phyloP scores from a whole-genome alignment of 176 grass and related monocot species.

The Carex cristatella region DNA sequence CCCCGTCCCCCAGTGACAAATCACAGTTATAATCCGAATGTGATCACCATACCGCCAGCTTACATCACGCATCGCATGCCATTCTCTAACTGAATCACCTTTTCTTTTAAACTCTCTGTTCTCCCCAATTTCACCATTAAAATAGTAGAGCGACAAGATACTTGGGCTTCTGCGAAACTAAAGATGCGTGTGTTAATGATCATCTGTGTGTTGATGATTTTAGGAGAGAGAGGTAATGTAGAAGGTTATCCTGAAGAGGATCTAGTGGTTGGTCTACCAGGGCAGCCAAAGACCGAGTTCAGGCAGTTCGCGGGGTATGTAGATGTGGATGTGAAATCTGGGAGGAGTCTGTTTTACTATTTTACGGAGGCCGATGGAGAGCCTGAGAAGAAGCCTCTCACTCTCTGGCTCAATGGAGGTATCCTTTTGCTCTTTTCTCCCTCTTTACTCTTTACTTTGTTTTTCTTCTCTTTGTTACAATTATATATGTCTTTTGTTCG shows the following conservation, averaged over 20 bases:
- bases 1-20: too few species aligned
- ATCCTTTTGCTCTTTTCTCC: neutral
- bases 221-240: neutral
- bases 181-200: slow-evolving; percentile 22
- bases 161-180: slow-evolving; percentile 13
- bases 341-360: slow-evolving; percentile 97
- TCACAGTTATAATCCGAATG: neutral
- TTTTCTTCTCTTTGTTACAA: neutral
- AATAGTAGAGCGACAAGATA: slow-evolving; percentile 24
- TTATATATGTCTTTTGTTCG: neutral
- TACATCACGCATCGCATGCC: neutral
- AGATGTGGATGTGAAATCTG: slow-evolving; percentile 56
- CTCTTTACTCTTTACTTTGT: neutral
- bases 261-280: slow-evolving; percentile 59
- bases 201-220: slow-evolving; percentile 13
- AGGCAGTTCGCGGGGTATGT: slow-evolving; percentile 91
- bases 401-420: slow-evolving; percentile 99
- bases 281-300: slow-evolving; percentile 61
- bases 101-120: neutral
- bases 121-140: neutral
- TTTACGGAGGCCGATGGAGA: slow-evolving; percentile 61
- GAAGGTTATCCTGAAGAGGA: slow-evolving; percentile 55
- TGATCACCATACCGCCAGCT: neutral
- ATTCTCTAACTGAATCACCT: slow-evolving; percentile 3
- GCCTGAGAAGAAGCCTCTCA: slow-evolving; percentile 66